Conservation (phyloP, 768 basidiomycete species). For the Leccinum subtestaceum region DNA sequence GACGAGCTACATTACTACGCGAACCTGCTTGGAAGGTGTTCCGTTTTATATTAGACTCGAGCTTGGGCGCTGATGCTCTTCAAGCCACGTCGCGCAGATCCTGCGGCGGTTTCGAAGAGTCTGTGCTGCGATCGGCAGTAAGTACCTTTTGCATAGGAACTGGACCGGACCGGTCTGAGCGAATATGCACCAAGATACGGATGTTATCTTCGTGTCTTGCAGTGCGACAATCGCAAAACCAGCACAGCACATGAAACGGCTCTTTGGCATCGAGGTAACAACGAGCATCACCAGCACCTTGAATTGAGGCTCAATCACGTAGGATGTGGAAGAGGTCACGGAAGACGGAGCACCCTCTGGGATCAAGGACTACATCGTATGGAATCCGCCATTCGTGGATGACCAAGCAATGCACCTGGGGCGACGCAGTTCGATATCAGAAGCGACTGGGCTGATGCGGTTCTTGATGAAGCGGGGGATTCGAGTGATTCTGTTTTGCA, state of each 20-base stretch:
- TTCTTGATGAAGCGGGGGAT: constrained; percentile 81
- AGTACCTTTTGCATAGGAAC: constrained; percentile 22
- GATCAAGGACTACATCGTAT: constrained; percentile 74
- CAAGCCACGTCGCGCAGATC: constrained; percentile 78
- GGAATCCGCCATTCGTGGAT: constrained; percentile 67
- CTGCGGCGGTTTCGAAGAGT: constrained; percentile 73
- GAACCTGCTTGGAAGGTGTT: constrained; percentile 74
- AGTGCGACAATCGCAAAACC: constrained; percentile 86
- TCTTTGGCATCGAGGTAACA: constrained; percentile 61
- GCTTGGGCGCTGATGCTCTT: neutral
- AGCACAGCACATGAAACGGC: constrained; percentile 64
- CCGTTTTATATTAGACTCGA: neutral
- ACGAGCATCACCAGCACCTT: neutral
- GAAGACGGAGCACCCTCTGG: constrained; percentile 85
- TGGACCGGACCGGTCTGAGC: constrained; percentile 2
- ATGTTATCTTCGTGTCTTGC: constrained; percentile 72
- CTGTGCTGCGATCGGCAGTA: constrained; percentile 76
- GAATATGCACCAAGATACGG: constrained; percentile 40
- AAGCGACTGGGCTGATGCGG: constrained; percentile 71
- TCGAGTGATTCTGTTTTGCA: constrained; percentile 85
- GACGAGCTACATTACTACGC: constrained; percentile 89
- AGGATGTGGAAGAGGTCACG: constrained; percentile 65
- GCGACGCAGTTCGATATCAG: constrained; percentile 54
- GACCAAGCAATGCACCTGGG: constrained; percentile 52
- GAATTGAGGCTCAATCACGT: neutral